Percentiles rank a stretch among this genome's conserved stretches.
Evolutionary conservation across 768 basidiomycete species (phyloP).

Genomic region (Ramaria sp.): DNA sequence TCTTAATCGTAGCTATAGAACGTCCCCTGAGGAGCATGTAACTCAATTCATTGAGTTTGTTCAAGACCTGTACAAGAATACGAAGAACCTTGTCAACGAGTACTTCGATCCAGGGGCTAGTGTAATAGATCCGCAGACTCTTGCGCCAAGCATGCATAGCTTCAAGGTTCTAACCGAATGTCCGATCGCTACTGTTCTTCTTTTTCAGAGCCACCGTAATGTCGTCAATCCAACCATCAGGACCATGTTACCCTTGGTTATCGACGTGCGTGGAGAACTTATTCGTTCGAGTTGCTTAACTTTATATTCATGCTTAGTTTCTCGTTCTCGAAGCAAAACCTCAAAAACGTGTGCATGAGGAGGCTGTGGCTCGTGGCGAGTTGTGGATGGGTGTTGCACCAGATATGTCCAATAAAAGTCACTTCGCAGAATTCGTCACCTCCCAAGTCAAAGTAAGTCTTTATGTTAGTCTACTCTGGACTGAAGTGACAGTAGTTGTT

Average conservation of each 20-base stretch:
- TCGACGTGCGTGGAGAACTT: constrained; percentile 31
- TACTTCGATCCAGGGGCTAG: constrained; percentile 59
- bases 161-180: constrained; percentile 94
- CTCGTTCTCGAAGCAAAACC: constrained; percentile 72
- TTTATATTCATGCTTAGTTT: constrained; percentile 20
- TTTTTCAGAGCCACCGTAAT: constrained; percentile 71
- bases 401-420: constrained; percentile 50
- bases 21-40: constrained; percentile 60
- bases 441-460: constrained; percentile 77
- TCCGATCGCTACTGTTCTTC: constrained; percentile 82
- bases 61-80: constrained; percentile 66
- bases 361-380: constrained; percentile 71
- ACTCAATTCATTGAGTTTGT: constrained; percentile 74
- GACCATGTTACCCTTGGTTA: constrained; percentile 63
- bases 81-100: constrained; percentile 60
- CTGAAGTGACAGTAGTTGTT: neutral
- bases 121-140: constrained; percentile 39
- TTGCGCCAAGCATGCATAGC: constrained; percentile 67
- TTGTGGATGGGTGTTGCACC: constrained; percentile 77
- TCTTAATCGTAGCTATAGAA: constrained; percentile 67
- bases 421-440: constrained; percentile 73
- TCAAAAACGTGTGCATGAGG: constrained; percentile 65
- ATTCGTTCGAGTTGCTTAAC: neutral
- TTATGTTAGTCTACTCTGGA: neutral
- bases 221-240: constrained; percentile 57